Conservation (phyloP, 352 stramenopile species). For the Blastocystis sp. region DNA sequence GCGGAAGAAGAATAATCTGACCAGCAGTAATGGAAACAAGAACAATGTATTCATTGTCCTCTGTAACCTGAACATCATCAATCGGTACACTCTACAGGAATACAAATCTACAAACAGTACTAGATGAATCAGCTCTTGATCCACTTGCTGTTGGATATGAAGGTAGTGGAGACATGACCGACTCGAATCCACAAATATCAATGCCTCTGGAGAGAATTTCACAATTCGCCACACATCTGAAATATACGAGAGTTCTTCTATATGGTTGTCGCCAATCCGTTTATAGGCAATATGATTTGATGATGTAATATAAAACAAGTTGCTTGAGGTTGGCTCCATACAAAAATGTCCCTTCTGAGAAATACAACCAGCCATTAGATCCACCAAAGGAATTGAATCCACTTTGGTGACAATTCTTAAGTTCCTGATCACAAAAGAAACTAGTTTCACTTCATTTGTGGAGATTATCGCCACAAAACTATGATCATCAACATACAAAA, state of each 20-base stretch:
- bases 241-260: neutral
- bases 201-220: neutral
- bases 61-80: neutral
- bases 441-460: neutral
- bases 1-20: neutral
- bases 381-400: neutral
- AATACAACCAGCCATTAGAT: neutral
- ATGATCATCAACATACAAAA: neutral
- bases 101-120: neutral
- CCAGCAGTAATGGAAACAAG: neutral
- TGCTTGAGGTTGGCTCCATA: neutral
- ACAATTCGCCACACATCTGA: neutral
- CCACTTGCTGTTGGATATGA: neutral
- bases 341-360: neutral
- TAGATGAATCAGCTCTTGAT: neutral
- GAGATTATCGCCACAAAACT: neutral
- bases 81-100: neutral
- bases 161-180: neutral
- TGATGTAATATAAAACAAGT: slow-evolving; percentile 8
- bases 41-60: neutral
- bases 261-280: neutral
- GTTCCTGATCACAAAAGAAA: neutral
- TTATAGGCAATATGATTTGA: no score
- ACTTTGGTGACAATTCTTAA: neutral
- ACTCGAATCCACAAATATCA: slow-evolving; percentile 7